Evolutionary conservation across 805 yeast genomes (phyloP).

Genomic region (Lachancea sp.): DNA sequence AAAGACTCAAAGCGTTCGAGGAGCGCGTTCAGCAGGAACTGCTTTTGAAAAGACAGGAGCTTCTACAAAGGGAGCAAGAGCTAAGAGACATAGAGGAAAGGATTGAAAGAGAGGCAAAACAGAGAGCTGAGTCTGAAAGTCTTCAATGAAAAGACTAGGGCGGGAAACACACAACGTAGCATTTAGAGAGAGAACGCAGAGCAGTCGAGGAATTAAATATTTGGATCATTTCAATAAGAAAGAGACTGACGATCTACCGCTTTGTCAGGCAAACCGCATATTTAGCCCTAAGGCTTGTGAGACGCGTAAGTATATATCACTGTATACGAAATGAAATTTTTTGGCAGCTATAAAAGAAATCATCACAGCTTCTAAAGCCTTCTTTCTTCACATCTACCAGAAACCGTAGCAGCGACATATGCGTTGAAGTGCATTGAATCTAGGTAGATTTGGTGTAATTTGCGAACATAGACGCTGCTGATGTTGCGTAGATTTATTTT

Average conservation of each 20-base stretch:
- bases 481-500: not conserved
- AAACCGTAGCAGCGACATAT: not conserved
- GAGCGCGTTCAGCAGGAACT: constrained; percentile 85
- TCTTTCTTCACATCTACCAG: too few species aligned
- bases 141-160: not conserved
- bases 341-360: not conserved
- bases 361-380: too few species aligned
- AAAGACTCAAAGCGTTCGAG: constrained; percentile 77
- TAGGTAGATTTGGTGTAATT: constrained; percentile 2
- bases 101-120: constrained; percentile 49
- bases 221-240: too few species aligned
- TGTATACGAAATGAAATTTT: too few species aligned
- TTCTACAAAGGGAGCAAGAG: constrained; percentile 78
- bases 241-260: too few species aligned
- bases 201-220: not conserved
- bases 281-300: too few species aligned
- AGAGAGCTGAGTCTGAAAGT: constrained; percentile 18
- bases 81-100: constrained; percentile 73
- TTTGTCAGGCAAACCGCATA: too few species aligned
- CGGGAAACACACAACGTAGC: not conserved
- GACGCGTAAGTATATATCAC: too few species aligned
- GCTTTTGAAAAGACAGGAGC: constrained; percentile 71
- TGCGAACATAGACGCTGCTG: not conserved
- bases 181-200: not conserved
- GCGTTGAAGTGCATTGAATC: not conserved